These are phyloP conservation scores for Pterulicium gracile DNA, from an alignment of 1,284 basidiomycete genomes.

Conservation along the genomic window DNA sequence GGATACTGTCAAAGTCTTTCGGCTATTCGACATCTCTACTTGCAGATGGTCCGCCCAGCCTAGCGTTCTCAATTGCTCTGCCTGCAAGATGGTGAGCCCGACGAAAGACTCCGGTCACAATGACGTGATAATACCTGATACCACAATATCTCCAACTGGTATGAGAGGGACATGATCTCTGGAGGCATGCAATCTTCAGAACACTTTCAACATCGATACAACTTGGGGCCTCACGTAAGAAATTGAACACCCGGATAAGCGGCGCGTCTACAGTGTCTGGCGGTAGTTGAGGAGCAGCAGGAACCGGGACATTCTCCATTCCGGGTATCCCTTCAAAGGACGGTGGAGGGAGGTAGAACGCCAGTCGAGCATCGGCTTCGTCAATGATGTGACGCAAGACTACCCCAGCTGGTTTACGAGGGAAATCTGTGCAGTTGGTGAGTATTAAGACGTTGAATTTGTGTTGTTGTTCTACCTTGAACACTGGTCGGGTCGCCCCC, in stretches of 20 bases:
- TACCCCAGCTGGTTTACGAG: slow-evolving; percentile 48
- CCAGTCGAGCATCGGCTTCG: slow-evolving; percentile 58
- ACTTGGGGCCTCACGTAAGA: slow-evolving; percentile 50
- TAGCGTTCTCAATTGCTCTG: slow-evolving; percentile 58
- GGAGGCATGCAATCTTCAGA: slow-evolving; percentile 5
- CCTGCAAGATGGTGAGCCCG: slow-evolving; percentile 28
- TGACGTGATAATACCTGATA: slow-evolving; percentile 48
- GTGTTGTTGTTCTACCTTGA: slow-evolving; percentile 36
- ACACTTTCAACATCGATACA: not conserved
- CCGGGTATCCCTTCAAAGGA: slow-evolving; percentile 24
- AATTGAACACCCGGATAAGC: slow-evolving; percentile 70
- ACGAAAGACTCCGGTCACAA: not conserved
- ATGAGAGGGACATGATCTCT: slow-evolving; percentile 82
- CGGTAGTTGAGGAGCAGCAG: slow-evolving; percentile 36
- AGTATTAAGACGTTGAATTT: no score
- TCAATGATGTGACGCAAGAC: slow-evolving; percentile 60
- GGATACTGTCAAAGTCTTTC: slow-evolving; percentile 51
- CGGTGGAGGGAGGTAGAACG: slow-evolving; percentile 44
- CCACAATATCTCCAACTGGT: slow-evolving; percentile 75
- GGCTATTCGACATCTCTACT: slow-evolving; percentile 51
- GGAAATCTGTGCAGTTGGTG: slow-evolving; percentile 59
- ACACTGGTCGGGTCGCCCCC: slow-evolving; percentile 61
- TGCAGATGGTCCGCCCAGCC: slow-evolving; percentile 68
- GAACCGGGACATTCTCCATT: slow-evolving; percentile 28
- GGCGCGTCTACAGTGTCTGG: slow-evolving; percentile 60